Evolutionary conservation across 345 rosid species (phyloP).

Genomic region (Cardamine chenopodiifolia): DNA sequence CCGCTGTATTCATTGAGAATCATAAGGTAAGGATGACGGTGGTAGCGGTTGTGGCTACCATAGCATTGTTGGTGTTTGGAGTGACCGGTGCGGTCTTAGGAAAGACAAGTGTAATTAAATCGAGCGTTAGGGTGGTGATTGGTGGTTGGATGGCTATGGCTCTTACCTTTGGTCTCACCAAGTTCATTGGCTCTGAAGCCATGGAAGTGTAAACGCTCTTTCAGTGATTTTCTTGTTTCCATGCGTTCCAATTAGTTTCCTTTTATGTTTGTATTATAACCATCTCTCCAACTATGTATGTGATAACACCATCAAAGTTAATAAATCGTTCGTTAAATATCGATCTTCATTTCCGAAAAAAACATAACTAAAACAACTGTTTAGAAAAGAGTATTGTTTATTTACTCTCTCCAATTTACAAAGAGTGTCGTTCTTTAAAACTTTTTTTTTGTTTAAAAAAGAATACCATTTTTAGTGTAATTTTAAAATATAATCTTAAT

Average conservation of each 20-base stretch:
- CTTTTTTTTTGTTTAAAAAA: too few species aligned
- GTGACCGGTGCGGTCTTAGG: constrained; percentile 61
- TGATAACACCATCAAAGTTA: constrained; percentile 17
- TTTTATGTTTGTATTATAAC: constrained; percentile 7
- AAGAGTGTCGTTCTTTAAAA: too few species aligned
- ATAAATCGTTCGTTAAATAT: constrained; percentile 12
- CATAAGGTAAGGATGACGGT: constrained; percentile 55
- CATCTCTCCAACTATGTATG: background rate
- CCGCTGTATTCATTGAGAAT: constrained; percentile 58
- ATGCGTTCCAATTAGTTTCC: constrained; percentile 1
- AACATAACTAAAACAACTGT: background rate
- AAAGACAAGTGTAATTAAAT: constrained; percentile 50
- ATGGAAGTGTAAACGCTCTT: constrained; percentile 30
- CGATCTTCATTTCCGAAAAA: background rate
- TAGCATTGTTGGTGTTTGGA: constrained; percentile 60
- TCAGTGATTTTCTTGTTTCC: constrained; percentile 9
- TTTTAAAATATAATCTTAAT: too few species aligned
- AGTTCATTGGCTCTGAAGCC: constrained; percentile 51
- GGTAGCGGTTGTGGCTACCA: constrained; percentile 52
- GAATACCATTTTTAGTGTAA: too few species aligned
- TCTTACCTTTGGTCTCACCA: constrained; percentile 70
- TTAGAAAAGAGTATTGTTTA: background rate
- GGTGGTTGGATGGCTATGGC: constrained; percentile 85
- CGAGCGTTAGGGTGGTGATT: constrained; percentile 55
- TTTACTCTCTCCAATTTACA: too few species aligned